Evolutionary conservation across 2,329 filamentous ascomycete species (phyloP).

Genomic region (Dactylellina sp.): DNA sequence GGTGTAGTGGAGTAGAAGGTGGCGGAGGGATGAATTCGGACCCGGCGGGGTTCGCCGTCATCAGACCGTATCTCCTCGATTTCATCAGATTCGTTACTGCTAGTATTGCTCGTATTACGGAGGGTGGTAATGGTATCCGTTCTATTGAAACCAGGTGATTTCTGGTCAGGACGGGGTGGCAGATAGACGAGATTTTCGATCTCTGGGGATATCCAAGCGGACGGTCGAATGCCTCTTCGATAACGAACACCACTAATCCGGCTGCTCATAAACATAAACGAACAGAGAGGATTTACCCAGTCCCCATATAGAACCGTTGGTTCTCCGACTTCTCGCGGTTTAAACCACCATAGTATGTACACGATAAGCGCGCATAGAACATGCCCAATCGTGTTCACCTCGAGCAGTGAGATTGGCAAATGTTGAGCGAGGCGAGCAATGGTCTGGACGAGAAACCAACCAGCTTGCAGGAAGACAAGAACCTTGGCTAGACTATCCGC

Average conservation of each 20-base stretch:
- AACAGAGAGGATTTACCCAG: slow-evolving; percentile 10
- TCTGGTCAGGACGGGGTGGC: neutral
- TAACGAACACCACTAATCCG: slow-evolving; percentile 17
- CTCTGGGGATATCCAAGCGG: slow-evolving; percentile 24
- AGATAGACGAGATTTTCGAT: slow-evolving; percentile 24
- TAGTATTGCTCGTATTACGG: neutral
- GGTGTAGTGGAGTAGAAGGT: slow-evolving; percentile 12
- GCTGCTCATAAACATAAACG: slow-evolving; percentile 39
- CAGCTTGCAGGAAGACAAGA: slow-evolving; percentile 54
- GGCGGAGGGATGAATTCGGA: slow-evolving; percentile 5
- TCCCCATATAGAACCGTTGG: slow-evolving; percentile 20
- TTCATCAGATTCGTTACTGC: neutral
- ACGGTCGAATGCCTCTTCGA: slow-evolving; percentile 13
- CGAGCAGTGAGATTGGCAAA: slow-evolving; percentile 53
- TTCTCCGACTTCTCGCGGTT: slow-evolving; percentile 20
- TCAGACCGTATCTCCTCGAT: neutral
- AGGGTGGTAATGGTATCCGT: slow-evolving; percentile 6
- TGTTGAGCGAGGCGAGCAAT: slow-evolving; percentile 45
- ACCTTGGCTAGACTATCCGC: slow-evolving; percentile 52
- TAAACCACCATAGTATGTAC: slow-evolving; percentile 36
- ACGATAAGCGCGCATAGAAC: slow-evolving; percentile 37
- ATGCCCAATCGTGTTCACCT: slow-evolving; percentile 45
- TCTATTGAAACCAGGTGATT: neutral
- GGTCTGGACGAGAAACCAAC: slow-evolving; percentile 56
- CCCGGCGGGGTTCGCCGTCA: slow-evolving; percentile 7